Base-by-base conservation (phyloP, 371 early-diverging fungal genomes). In the Conidiobolus incongruus region DNA sequence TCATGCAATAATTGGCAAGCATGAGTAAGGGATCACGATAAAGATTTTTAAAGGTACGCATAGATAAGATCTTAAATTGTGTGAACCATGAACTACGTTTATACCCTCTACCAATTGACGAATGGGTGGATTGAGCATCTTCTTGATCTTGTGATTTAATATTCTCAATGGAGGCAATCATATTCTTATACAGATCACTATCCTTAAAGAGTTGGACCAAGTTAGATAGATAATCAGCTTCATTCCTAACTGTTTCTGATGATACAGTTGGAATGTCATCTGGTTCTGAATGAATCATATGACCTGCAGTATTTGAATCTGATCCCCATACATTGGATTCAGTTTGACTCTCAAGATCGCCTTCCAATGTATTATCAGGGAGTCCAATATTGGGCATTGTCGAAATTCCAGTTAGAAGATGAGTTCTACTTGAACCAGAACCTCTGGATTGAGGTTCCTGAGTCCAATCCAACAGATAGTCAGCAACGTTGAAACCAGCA, bases 401-500 rank as follows among this genome's bases (percentile, higher is more conserved):
- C n/a, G n/a, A n/a, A n/a, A n/a, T n/a, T n/a, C n/a, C n/a, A 17
- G 19, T n/a, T n/a, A n/a, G n/a, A 17, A 35, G 26, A 40, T 40
- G 11, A 40, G n/a, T 26, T 22, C n/a, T 10, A 8, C 20, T 8
- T 36, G 12, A 36, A 8, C 20, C 15, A 8, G 8, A 17, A 36
- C 7, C 5, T 36, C 20, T 36, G 7, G 10, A 26, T n/a, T 21
- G 4, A 4, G 32, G 23, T 6, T 50, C 55, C 24, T 52, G 48
- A 0, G 82, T 82, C 29, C 86, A 50, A 54, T 87, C 86, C 24
- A 88, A 57, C 45, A 83, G 48, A 50, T 74, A 81, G 49, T 97
- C 97, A 0, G 94, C 95, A 48, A 90, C 77, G 53, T 94, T 93
- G 59, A 77, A 90, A 1, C 84, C 86, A 17, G 68, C 62, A 3